These are phyloP conservation scores for Monilinia fructicola DNA, from an alignment of 2,329 filamentous ascomycete species.

Conservation along the genomic window DNA sequence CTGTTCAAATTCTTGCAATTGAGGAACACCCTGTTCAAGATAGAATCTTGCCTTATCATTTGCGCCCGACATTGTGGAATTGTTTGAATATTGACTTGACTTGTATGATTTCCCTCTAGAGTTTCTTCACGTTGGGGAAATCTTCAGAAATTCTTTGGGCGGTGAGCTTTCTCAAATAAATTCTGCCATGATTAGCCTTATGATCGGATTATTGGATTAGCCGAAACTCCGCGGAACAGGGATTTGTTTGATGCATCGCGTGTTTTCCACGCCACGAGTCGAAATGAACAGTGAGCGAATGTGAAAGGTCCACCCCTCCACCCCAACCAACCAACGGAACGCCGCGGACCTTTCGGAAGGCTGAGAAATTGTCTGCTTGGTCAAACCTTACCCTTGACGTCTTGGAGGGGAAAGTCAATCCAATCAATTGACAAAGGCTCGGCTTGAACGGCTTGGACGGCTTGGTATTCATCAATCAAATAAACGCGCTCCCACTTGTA, in stretches of 20 bases:
- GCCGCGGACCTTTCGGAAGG: constrained; percentile 9
- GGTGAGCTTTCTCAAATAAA: neutral
- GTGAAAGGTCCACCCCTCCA: neutral
- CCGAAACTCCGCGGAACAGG: neutral
- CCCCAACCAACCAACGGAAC: neutral
- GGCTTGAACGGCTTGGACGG: neutral
- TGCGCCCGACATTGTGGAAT: constrained; percentile 67
- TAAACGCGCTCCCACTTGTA: constrained; percentile 11
- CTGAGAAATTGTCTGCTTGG: constrained; percentile 6
- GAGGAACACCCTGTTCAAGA: constrained; percentile 86
- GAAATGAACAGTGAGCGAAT: neutral
- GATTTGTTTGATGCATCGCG: neutral
- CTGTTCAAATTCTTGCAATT: constrained; percentile 87
- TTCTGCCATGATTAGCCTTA: neutral
- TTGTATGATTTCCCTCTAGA: neutral
- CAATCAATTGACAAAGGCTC: neutral
- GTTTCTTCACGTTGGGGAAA: constrained; percentile 1
- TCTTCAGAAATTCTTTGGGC: constrained; percentile 25
- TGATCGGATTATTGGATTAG: neutral
- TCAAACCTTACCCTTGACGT: neutral
- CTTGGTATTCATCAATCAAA: neutral
- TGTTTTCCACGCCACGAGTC: constrained; percentile 12
- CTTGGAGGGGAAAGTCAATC: neutral
- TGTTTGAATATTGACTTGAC: constrained; percentile 12
- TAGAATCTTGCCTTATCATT: constrained; percentile 95